These are phyloP conservation scores for Wallacemonas sp. DNA, from an alignment of 208 protist species.

Conservation along the genomic window DNA sequence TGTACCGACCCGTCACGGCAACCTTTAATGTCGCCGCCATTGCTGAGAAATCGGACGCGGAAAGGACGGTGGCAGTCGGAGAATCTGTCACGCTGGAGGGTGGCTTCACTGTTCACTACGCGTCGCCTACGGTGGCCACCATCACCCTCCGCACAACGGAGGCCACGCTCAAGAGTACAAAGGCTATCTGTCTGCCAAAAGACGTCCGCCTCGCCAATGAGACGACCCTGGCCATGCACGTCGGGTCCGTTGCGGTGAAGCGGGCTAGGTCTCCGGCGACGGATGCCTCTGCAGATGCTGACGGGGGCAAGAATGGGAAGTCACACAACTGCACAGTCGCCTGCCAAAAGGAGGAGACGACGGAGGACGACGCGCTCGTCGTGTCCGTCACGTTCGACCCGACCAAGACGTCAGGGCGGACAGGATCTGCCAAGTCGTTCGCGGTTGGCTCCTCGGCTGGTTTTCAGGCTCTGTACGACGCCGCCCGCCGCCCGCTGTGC, in stretches of 20 bases:
- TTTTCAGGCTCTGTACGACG: conserved; percentile 42
- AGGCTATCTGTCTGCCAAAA: conserved; percentile 24
- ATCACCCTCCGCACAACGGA: conserved; percentile 17
- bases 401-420: conserved; percentile 38
- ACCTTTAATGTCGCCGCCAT: conserved; percentile 43
- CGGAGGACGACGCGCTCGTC: conserved; percentile 17
- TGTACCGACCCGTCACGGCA: conserved; percentile 37
- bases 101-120: conserved; percentile 45
- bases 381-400: conserved; percentile 60
- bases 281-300: neutral
- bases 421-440: conserved; percentile 59
- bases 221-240: conserved; percentile 22
- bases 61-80: conserved; percentile 27
- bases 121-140: conserved; percentile 6
- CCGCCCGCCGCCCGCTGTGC: conserved; percentile 30
- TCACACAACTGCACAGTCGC: conserved; percentile 33
- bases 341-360: conserved; percentile 9
- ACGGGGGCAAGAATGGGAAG: conserved; percentile 20
- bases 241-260: conserved; percentile 28
- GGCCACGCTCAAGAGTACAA: conserved; percentile 19
- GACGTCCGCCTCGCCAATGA: conserved; percentile 9
- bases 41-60: conserved; percentile 8
- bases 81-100: conserved; percentile 23
- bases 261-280: conserved; percentile 22
- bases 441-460: conserved; percentile 51